Evolutionary conservation across 2,329 filamentous ascomycete genomes (phyloP), one percentile per base, ranked within the genome.

Genomic region (Scleromitrula shiraiana): DNA sequence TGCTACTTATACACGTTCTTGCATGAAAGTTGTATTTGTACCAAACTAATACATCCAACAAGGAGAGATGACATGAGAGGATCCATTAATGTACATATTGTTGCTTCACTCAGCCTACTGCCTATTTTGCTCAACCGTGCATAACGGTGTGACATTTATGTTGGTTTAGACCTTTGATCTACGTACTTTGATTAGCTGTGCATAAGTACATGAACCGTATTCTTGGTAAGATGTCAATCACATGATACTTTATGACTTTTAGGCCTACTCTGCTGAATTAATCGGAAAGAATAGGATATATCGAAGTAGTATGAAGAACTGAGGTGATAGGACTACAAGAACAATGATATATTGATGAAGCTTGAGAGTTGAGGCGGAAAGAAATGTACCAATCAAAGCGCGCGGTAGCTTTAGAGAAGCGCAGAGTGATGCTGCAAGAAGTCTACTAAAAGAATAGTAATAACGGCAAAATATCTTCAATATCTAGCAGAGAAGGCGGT

Each of bases 391-490:
- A 26, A 35, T 41, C 17, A 41, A 39, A 42, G 29, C 17, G 29
- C 37, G 45, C 45, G 45, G 29, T 15, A 47, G n/a, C n/a, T n/a
- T n/a, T n/a, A 23, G 12, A 41, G 37, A 47, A 47, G 37, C 45
- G 37, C 40, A 14, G 17, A 26, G 45, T 22, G 15, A 37, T 15
- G 27, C 37, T 41, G 14, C 26, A 23, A 14, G 24, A 10, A 41
- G 32, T 33, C 32, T 36, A 30, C 35, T 23, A 46, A 12, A 20
- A 46, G 43, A 36, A 41, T 7, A 47, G 22, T 32, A 20, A 20
- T 22, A 22, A 37, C 45, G 37, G 27, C 37, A 47, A 41, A 24
- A 27, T 17, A 22, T 41, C 45, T 47, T 47, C 45, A 41, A 41
- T n/a, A n/a, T 32, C 27, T 26, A 22, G 30, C 32, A 41, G 45